Evolutionary conservation across 441 rosid genomes (phyloP).

Genomic region (Adansonia madagascariensis): DNA sequence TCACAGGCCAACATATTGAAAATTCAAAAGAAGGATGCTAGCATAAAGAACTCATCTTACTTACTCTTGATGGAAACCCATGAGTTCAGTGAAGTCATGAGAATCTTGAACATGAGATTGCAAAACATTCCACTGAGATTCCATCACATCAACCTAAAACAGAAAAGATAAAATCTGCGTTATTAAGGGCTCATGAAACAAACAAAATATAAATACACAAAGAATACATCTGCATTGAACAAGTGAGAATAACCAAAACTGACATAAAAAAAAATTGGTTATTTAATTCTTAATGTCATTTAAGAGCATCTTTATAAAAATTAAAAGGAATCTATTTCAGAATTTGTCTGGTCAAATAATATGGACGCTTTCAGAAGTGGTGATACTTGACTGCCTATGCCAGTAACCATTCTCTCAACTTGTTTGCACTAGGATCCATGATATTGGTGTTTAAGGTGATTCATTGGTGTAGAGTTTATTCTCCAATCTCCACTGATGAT

Average conservation of each 20-base stretch:
- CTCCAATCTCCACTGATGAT: not conserved
- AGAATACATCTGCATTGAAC: not conserved
- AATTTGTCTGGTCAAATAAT: not conserved
- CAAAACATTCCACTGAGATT: constrained; percentile 96
- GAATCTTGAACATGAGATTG: constrained; percentile 86
- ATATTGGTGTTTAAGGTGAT: constrained; percentile 15
- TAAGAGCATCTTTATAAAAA: not conserved
- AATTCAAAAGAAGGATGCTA: constrained; percentile 21
- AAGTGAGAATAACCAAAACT: constrained; percentile 1
- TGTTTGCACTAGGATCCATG: constrained; percentile 12
- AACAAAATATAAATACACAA: not conserved
- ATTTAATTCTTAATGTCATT: not conserved
- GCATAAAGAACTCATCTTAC: constrained; percentile 29
- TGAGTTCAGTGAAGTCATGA: constrained; percentile 89
- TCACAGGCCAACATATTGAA: constrained; percentile 1
- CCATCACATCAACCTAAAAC: constrained; percentile 89
- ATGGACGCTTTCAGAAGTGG: not conserved
- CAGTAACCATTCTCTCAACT: not conserved
- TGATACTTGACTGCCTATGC: not conserved
- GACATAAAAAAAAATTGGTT: not conserved
- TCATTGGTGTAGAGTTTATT: not conserved
- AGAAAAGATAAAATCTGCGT: constrained; percentile 16
- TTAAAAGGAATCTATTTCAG: not conserved
- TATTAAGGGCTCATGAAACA: not conserved
- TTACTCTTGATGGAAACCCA: constrained; percentile 96